Percentiles rank a stretch among this genome's conserved stretches.
Conservation (phyloP, 2,329 filamentous ascomycete genomes). For the Sclerotinia subarctica region DNA sequence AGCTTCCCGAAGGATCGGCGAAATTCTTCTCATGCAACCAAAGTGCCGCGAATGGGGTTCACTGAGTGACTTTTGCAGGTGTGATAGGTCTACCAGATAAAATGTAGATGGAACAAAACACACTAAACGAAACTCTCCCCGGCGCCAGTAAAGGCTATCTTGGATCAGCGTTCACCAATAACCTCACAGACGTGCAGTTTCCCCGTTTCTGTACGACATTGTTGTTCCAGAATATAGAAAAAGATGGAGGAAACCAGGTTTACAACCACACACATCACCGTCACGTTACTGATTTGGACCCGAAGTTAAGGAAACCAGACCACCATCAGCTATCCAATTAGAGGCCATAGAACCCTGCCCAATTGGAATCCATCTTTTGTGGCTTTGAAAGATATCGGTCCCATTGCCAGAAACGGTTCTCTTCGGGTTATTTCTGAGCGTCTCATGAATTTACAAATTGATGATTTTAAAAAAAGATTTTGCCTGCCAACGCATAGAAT, state of each 20-base stretch:
- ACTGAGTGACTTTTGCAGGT: conserved; percentile 24
- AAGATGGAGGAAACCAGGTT: conserved; percentile 19
- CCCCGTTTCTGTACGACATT: conserved; percentile 7
- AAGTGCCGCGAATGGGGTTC: conserved; percentile 29
- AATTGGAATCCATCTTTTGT: not conserved
- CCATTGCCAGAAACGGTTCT: conserved; percentile 17
- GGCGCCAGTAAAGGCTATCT: not conserved
- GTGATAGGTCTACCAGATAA: conserved; percentile 27
- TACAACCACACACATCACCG: conserved; percentile 31
- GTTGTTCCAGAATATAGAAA: not conserved
- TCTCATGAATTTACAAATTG: not conserved
- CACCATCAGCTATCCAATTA: conserved; percentile 29
- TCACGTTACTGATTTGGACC: conserved; percentile 35
- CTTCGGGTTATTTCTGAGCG: not conserved
- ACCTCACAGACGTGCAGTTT: not conserved
- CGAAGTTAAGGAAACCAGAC: conserved; percentile 28
- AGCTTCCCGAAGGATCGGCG: conserved; percentile 13
- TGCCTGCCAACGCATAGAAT: conserved; percentile 22
- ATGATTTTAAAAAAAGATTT: not conserved
- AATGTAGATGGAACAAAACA: not conserved
- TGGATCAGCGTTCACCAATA: conserved; percentile 12
- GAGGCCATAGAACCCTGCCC: conserved; percentile 29
- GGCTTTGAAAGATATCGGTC: conserved; percentile 9
- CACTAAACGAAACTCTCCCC: not conserved
- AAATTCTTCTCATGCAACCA: not conserved